These are phyloP conservation scores for Arthrobotrys iridis DNA, from an alignment of 2,329 filamentous ascomycete genomes.

Conservation along the genomic window DNA sequence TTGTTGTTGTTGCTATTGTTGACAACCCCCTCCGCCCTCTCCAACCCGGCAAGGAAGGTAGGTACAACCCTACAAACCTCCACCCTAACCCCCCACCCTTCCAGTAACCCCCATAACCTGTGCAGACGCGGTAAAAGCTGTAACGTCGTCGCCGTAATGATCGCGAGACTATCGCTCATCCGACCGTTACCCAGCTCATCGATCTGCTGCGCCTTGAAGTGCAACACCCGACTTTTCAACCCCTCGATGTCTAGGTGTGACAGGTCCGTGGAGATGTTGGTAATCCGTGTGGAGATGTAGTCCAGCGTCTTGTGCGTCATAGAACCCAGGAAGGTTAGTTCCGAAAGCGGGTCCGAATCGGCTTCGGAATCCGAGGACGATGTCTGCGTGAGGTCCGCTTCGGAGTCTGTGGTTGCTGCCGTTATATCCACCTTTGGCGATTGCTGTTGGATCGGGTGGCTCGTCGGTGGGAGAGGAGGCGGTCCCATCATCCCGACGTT, in stretches of 20 bases:
- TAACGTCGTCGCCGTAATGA: slow-evolving; percentile 91
- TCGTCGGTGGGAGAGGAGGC: slow-evolving; percentile 24
- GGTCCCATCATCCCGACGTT: no score
- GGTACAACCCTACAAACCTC: slow-evolving; percentile 79
- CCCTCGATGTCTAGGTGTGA: slow-evolving; percentile 77
- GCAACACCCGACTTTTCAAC: slow-evolving; percentile 85
- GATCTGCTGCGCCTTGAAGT: slow-evolving; percentile 64
- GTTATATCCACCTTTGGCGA: slow-evolving; percentile 13
- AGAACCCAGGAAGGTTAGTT: slow-evolving; percentile 72
- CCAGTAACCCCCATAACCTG: slow-evolving; percentile 76
- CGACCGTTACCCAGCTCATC: slow-evolving; percentile 68
- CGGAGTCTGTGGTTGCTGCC: slow-evolving; percentile 25
- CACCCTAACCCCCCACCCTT: slow-evolving; percentile 80
- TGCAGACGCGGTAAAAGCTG: slow-evolving; percentile 85
- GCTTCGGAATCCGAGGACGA: slow-evolving; percentile 8
- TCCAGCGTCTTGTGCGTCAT: slow-evolving; percentile 74
- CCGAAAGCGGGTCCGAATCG: slow-evolving; percentile 57
- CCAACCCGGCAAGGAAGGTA: slow-evolving; percentile 72
- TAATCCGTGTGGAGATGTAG: slow-evolving; percentile 77
- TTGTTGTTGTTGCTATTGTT: no score
- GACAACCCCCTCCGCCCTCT: slow-evolving; percentile 73
- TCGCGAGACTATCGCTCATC: slow-evolving; percentile 86
- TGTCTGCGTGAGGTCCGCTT: slow-evolving; percentile 16
- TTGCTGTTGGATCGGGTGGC: neutral
- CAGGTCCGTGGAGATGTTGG: slow-evolving; percentile 68